These are phyloP conservation scores for Fusarium nelsonii DNA, from an alignment of 2,329 filamentous ascomycete species.

Conservation along the genomic window DNA sequence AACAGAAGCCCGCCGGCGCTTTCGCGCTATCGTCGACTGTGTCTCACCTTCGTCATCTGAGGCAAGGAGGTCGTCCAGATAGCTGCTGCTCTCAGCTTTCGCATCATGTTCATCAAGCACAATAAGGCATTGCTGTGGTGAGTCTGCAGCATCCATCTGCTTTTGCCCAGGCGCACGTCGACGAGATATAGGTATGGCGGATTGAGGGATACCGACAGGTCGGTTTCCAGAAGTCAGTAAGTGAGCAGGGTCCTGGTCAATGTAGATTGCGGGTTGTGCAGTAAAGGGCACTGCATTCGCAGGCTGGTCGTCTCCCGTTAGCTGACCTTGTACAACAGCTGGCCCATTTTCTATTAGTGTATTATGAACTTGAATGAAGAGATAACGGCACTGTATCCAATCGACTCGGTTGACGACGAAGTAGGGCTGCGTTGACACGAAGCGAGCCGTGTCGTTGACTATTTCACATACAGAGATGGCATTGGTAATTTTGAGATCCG, in stretches of 20 bases:
- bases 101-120: constrained; percentile 2
- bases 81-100: constrained; percentile 18
- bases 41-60: constrained; percentile 36
- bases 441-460: constrained; percentile 77
- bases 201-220: constrained; percentile 45
- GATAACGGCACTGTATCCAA: constrained; percentile 91
- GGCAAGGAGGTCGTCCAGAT: constrained; percentile 41
- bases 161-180: constrained; percentile 18
- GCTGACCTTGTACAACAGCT: too few relatives aligned
- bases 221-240: not conserved
- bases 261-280: constrained; percentile 29
- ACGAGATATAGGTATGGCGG: constrained; percentile 45
- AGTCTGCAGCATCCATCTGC: not conserved
- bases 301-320: not conserved
- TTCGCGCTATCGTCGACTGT: constrained; percentile 23
- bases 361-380: constrained; percentile 67
- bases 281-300: too few relatives aligned
- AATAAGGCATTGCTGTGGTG: constrained; percentile 7
- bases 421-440: constrained; percentile 66
- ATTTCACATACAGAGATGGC: constrained; percentile 87
- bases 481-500: constrained; percentile 67
- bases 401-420: constrained; percentile 81
- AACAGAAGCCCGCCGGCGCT: constrained; percentile 37
- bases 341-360: not conserved
- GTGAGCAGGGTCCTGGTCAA: constrained; percentile 47